Evolutionary conservation across 2,329 filamentous ascomycete genomes (phyloP), one percentile per base, ranked within the genome.

Genomic region (Penicillium sp.): DNA sequence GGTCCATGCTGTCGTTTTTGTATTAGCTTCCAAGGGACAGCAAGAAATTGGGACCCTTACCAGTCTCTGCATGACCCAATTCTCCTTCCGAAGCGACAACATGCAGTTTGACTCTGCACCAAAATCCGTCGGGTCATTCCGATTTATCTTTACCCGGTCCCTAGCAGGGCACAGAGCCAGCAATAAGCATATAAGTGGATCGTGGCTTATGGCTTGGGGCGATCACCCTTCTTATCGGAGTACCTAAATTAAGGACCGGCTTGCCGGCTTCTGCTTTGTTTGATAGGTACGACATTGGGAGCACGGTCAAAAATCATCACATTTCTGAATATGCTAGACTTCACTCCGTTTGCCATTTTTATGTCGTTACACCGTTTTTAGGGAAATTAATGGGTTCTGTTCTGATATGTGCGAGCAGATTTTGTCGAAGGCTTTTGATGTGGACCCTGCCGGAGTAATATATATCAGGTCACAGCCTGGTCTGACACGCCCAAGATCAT

Each of bases 391-490:
- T 39, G 8, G n/a, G n/a, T 11, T 39, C n/a, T 10, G n/a, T 4
- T 11, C 16, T n/a, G 14, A 19, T 39, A 5, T 14, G 2, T 13
- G 31, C 14, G 31, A 33, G 31, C 31, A 16, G 13, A 33, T 14
- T 33, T 33, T 16, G 31, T 33, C 13, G 11, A 33, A 5, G 31
- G 13, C 14, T 33, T 39, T 4, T 19, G 35, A 23, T 42, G 39
- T 47, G 45, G 45, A 47, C 45, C 45, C 45, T 29, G 8, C 45
- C 43, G 51, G 51, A 53, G 31, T 27, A 53, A 53, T 37, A 16
- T 53, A 53, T 53, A 53, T 7, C 50, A 53, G 50, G 42, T 13
- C n/a, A 37, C 51, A 9, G 23, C 16, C 16, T 16, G 35, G n/a
- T 4, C 35, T 19, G 21, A n/a, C 35, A n/a, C 8, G 16, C 9